Base-by-base conservation (phyloP, 116 monocot species). In the Posidonia oceanica region DNA sequence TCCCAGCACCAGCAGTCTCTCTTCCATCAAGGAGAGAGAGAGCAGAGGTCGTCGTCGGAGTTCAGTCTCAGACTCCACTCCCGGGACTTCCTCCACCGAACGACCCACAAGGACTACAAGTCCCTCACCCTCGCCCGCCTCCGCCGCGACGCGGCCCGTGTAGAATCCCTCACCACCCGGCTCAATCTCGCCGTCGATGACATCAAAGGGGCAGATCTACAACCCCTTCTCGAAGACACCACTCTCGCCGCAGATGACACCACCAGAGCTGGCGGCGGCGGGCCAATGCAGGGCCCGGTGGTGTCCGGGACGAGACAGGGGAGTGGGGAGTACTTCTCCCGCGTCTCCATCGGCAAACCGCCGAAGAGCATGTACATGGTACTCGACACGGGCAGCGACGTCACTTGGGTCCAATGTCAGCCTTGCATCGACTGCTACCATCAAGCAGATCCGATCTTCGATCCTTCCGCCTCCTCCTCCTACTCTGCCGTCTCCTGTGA, bases 251-350 rank as follows among this genome's bases (percentile, higher is more conserved):
- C 39, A 36, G 53, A n/a, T 5, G 54, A 18, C 37, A 15, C 36
- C 14, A 2, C 15, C 39, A 4, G 71, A 18, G 36, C 7, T 40
- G 72, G 14, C 55, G 48, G 38, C 16, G 67, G 59, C 15, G 75
- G 63, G 20, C 51, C 54, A 17, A 57, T 78, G 59, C 44, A 72
- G 53, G 72, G 78, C 13, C 78, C 78, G 12, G 70, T 87, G 36
- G 74, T 87, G 36, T 87, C 81, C 63, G 87, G 87, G 4, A 76
- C 78, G 1, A 75, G 76, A 63, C 81, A 78, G 42, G 87, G 87
- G 15, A 87, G 87, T 70, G 87, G 83, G 18, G 87, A 87, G 74
- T 87, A 87, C 76, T 83, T 87, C 78, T 81, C 87, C 59, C 78
- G 87, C 14, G 67, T 87, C 14, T 78, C 80, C 5, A 41, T 87